These are phyloP conservation scores for Neltuma alba DNA, from an alignment of 306 rosid species.

Conservation along the genomic window DNA sequence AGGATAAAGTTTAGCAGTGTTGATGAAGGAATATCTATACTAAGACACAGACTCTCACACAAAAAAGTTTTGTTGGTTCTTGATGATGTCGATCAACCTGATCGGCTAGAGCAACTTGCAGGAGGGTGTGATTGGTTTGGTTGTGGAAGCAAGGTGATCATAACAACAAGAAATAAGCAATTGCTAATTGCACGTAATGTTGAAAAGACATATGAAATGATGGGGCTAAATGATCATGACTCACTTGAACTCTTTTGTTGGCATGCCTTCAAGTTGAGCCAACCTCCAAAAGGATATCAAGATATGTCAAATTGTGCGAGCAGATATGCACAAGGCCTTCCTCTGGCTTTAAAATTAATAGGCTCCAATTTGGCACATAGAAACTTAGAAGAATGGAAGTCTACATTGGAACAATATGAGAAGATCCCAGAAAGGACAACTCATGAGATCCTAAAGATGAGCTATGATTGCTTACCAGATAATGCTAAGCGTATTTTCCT, in stretches of 20 bases:
- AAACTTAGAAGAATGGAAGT: background rate
- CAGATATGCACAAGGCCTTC: background rate
- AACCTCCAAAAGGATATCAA: background rate
- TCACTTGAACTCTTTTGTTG: constrained; percentile 16
- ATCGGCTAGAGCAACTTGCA: background rate
- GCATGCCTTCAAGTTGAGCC: background rate
- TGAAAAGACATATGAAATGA: background rate
- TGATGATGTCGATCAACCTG: background rate
- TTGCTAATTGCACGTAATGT: background rate
- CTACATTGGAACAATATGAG: background rate
- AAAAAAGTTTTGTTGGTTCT: too few relatives aligned
- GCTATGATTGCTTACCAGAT: background rate
- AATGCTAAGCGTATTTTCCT: background rate
- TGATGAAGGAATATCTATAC: background rate
- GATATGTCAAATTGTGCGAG: background rate
- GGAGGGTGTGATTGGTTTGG: background rate
- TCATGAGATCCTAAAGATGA: background rate
- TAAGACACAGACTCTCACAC: background rate
- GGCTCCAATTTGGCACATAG: background rate
- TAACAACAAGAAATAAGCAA: constrained; percentile 8
- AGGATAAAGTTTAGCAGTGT: background rate
- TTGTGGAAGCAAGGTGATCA: background rate
- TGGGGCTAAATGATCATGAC: background rate
- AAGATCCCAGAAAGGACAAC: background rate
- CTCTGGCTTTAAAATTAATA: background rate